Evolutionary conservation across 2,329 filamentous ascomycete species (phyloP), one percentile per base, ranked within the genome.

Genomic region (Diplodia seriata): DNA sequence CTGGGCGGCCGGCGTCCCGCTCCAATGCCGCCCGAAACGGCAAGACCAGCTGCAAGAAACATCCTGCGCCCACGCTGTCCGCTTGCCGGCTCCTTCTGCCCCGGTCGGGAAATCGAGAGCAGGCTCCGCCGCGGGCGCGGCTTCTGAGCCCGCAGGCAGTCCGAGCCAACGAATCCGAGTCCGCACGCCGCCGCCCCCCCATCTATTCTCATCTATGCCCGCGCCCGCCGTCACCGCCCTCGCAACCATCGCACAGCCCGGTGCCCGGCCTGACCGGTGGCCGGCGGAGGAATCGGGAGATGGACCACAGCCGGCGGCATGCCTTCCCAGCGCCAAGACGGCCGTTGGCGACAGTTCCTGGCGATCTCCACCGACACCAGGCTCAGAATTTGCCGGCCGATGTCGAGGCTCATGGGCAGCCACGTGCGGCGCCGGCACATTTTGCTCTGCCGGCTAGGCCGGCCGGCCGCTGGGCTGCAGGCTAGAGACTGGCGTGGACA

Each of bases 291-390:
- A 9, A 5, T 29, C 47, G 12, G 29, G 40, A 43, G 43, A 4
- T 51, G 31, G 53, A 47, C 64, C 40, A 20, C 47, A 36, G 47
- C 61, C 40, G 33, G 33, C 61, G 49, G 49, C 61, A 51, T 11
- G 49, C 47, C 47, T 23, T 29, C 59, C 40, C 36, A n/a, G 36
- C 54, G 54, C 53, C 64, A 56, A 59, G 53, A 14, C 38, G 54
- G 43, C 54, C 29, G 47, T 38, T 67, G 55, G 54, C 64, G 26
- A 57, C 31, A 57, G 64, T 67, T 40, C 64, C 64, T 67, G 64
- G 64, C 64, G 64, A 67, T 67, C 64, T 51, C 54, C 53, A 67
- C 59, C 59, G 29, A 36, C 59, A 43, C 20, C 33, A 38, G 23
- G 23, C 15, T 14, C 26, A 23, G 31, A 49, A 63, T 63, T 63